Percentiles rank a stretch among this genome's conserved stretches.
phyloP scores from a whole-genome alignment of 108 stramenopile genomes.

The Nannochloropsis gaditana region DNA sequence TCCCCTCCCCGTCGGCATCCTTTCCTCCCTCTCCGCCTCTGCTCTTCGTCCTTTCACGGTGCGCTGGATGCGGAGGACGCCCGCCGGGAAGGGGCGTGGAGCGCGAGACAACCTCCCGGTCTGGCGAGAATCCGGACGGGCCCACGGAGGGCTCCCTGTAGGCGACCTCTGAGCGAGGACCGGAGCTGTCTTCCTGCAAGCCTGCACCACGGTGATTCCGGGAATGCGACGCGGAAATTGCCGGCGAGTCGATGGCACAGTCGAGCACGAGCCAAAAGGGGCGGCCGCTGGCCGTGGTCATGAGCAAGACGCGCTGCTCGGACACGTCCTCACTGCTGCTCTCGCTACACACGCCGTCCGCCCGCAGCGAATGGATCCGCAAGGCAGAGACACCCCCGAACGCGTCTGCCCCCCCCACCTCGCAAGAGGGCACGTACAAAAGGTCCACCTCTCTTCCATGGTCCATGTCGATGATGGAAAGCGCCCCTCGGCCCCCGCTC shows the following conservation, averaged over 20 bases:
- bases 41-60: background rate
- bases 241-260: background rate
- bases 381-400: background rate
- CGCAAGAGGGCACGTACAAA: background rate
- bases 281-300: background rate
- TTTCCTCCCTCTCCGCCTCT: background rate
- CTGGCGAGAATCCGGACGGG: too few relatives aligned
- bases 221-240: background rate
- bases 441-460: background rate
- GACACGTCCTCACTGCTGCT: background rate
- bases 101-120: too few relatives aligned
- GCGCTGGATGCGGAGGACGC: too few relatives aligned
- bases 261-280: background rate
- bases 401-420: background rate
- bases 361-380: background rate
- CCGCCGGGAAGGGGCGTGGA: too few relatives aligned
- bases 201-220: background rate
- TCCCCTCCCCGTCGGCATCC: background rate
- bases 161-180: background rate
- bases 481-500: background rate
- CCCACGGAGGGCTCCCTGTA: background rate
- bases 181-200: background rate
- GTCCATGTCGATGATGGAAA: constrained; percentile 4
- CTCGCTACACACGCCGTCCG: background rate
- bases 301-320: background rate